A percentile compares a stretch with the other conserved stretches of the same genome.
Conservation (phyloP, 805 yeast species). For the Hyphopichia homilentoma region DNA sequence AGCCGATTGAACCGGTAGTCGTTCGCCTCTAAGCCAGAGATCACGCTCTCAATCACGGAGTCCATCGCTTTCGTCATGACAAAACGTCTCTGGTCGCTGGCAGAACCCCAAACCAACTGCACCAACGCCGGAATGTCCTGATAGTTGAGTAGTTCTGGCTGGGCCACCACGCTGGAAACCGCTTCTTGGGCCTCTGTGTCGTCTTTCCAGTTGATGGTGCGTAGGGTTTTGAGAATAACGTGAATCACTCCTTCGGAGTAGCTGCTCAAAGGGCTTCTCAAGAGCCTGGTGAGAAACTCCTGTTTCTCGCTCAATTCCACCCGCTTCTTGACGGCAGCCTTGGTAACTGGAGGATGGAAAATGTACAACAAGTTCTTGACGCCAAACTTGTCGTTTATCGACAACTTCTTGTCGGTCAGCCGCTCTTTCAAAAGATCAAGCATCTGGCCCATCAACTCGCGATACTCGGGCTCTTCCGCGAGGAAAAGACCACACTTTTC, state of each 20-base stretch:
- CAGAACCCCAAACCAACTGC: slow-evolving; percentile 6
- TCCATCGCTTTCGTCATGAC: slow-evolving; percentile 54
- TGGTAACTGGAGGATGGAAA: slow-evolving; percentile 52
- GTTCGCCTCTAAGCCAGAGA: slow-evolving; percentile 62
- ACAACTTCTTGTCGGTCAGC: slow-evolving; percentile 46
- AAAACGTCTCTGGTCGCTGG: slow-evolving; percentile 29
- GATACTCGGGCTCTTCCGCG: slow-evolving; percentile 52
- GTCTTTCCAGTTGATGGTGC: slow-evolving; percentile 49
- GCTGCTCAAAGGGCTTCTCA: slow-evolving; percentile 48
- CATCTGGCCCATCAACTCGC: slow-evolving; percentile 59
- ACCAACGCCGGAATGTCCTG: slow-evolving; percentile 53
- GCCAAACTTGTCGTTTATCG: slow-evolving; percentile 53
- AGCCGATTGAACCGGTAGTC: slow-evolving; percentile 56
- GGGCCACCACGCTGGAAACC: slow-evolving; percentile 43
- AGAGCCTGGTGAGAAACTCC: slow-evolving; percentile 28
- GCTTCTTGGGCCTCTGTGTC: slow-evolving; percentile 28
- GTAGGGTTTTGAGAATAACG: slow-evolving; percentile 30
- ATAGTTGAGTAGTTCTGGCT: slow-evolving; percentile 60
- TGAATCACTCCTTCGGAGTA: slow-evolving; percentile 20
- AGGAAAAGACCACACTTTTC: slow-evolving; percentile 72
- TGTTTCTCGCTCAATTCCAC: slow-evolving; percentile 36
- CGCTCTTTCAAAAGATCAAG: slow-evolving; percentile 50
- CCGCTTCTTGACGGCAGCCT: slow-evolving; percentile 16
- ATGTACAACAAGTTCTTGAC: slow-evolving; percentile 52
- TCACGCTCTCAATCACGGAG: slow-evolving; percentile 57